phyloP scores from a whole-genome alignment of 2,329 filamentous ascomycete species.

The Pseudocercospora crystallina region DNA sequence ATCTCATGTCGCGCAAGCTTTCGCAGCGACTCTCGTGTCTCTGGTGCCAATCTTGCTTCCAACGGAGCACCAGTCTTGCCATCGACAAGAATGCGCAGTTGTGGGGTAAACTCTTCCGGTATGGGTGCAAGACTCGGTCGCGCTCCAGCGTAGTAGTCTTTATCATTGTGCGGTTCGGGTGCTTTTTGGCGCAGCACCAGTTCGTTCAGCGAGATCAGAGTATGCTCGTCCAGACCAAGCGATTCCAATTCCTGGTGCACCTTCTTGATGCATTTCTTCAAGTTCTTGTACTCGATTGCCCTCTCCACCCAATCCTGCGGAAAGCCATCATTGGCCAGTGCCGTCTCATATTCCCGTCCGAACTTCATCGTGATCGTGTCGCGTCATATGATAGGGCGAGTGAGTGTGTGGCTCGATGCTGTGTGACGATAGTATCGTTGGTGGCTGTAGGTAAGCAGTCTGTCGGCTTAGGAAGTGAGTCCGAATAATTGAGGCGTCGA shows the following conservation, averaged over 20 bases:
- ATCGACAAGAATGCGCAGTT: slow-evolving; percentile 68
- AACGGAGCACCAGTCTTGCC: slow-evolving; percentile 65
- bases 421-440: no score
- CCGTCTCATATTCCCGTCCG: slow-evolving; percentile 72
- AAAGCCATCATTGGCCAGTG: slow-evolving; percentile 70
- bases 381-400: not conserved
- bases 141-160: slow-evolving; percentile 26
- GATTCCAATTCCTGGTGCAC: slow-evolving; percentile 69
- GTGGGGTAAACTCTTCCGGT: slow-evolving; percentile 58
- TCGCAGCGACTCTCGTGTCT: slow-evolving; percentile 64
- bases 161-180: slow-evolving; percentile 1
- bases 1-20: slow-evolving; percentile 55
- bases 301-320: slow-evolving; percentile 69
- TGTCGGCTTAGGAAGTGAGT: no score
- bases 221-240: slow-evolving; percentile 71
- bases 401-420: no score
- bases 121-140: slow-evolving; percentile 25
- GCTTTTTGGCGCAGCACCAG: slow-evolving; percentile 31
- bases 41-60: slow-evolving; percentile 65
- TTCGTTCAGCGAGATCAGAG: slow-evolving; percentile 63
- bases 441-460: no score
- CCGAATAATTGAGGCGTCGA: no score
- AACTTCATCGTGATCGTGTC: slow-evolving; percentile 69
- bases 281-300: slow-evolving; percentile 77
- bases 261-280: slow-evolving; percentile 87